phyloP scores from a whole-genome alignment of 345 rosid species.

The Triadica sebifera region DNA sequence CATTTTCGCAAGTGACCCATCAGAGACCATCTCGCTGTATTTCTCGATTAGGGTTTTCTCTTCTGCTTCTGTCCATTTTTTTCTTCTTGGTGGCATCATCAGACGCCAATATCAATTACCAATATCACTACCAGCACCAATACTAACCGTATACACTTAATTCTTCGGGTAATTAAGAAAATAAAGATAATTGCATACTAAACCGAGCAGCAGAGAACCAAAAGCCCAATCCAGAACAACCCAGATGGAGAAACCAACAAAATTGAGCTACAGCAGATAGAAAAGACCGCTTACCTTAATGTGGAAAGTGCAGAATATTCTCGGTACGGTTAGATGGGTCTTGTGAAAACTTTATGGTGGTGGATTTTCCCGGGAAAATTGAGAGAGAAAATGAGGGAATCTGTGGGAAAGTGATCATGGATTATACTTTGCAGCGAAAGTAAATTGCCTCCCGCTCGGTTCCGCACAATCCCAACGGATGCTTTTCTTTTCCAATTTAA shows the following conservation, averaged over 20 bases:
- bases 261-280: constrained; percentile 14
- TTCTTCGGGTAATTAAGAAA: background rate
- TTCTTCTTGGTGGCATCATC: constrained; percentile 60
- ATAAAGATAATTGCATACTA: constrained; percentile 6
- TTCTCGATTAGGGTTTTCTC: constrained; percentile 74
- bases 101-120: background rate
- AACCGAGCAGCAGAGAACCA: constrained; percentile 20
- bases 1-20: constrained; percentile 71
- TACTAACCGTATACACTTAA: constrained; percentile 2
- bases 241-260: constrained; percentile 24
- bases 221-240: constrained; percentile 15
- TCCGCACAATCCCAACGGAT: background rate
- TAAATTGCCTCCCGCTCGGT: too few species aligned
- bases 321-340: background rate
- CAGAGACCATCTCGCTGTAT: constrained; percentile 62
- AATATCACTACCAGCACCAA: background rate
- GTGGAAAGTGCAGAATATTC: background rate
- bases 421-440: background rate
- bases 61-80: constrained; percentile 81
- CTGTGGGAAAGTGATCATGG: constrained; percentile 19
- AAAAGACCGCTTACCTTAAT: background rate
- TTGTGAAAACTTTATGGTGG: background rate
- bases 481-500: too few species aligned
- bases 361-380: constrained; percentile 22
- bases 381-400: constrained; percentile 23